Percentiles rank a stretch among this genome's conserved stretches.
phyloP scores from a whole-genome alignment of 192 early-diverging fungal genomes.

The Kappamyces sp. region DNA sequence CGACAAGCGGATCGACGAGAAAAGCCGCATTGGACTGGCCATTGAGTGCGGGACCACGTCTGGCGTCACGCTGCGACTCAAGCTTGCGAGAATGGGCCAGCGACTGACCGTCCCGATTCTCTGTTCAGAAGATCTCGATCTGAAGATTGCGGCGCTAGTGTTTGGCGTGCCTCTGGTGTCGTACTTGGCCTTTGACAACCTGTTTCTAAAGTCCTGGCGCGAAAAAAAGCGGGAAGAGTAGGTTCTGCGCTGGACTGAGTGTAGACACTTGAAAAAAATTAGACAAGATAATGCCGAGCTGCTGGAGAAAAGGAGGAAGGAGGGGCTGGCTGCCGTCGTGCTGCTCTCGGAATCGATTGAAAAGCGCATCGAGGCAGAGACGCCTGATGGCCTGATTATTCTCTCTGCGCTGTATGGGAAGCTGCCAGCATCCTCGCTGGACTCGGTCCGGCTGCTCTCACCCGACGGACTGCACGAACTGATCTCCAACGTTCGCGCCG shows the following conservation, averaged over 20 bases:
- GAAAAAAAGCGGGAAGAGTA: conserved; percentile 19
- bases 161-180: conserved; percentile 29
- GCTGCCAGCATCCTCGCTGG: conserved; percentile 34
- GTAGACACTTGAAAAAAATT: conserved; percentile 25
- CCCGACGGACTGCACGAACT: conserved; percentile 23
- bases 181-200: conserved; percentile 27
- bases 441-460: conserved; percentile 14
- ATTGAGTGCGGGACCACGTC: conserved; percentile 32
- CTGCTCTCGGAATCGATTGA: conserved; percentile 64
- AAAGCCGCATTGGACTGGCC: conserved; percentile 40
- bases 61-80: conserved; percentile 38
- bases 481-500: neutral
- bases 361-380: conserved; percentile 63
- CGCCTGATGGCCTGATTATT: conserved; percentile 70
- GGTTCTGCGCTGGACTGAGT: neutral
- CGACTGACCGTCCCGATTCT: conserved; percentile 42
- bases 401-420: conserved; percentile 85
- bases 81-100: conserved; percentile 39
- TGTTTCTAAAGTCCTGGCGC: conserved; percentile 34
- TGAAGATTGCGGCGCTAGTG: conserved; percentile 32
- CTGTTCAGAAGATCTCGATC: conserved; percentile 38
- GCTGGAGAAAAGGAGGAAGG: conserved; percentile 53
- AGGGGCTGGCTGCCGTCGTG: conserved; percentile 71
- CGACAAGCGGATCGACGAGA: conserved; percentile 35
- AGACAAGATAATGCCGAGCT: conserved; percentile 43